phyloP scores from a whole-genome alignment of 1,139 yeast species.

The Debaryomyces singareniensis region DNA sequence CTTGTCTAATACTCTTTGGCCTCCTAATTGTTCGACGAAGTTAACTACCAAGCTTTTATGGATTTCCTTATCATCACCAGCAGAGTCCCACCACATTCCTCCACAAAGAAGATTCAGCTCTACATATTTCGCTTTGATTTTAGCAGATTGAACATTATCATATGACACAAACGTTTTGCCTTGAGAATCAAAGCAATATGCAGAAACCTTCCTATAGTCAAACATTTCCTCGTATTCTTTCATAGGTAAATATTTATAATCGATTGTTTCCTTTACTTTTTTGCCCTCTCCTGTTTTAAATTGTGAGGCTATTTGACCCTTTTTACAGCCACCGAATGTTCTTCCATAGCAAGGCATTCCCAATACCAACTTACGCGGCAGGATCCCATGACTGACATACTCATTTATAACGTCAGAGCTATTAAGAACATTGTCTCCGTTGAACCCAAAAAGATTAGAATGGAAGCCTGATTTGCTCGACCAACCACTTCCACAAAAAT shows the following conservation, averaged over 20 bases:
- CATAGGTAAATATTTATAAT: conserved; percentile 45
- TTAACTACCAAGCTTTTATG: conserved; percentile 31
- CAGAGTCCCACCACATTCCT: conserved; percentile 93
- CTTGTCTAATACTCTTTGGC: no score
- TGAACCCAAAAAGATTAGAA: conserved; percentile 52
- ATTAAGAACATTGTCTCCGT: conserved; percentile 39
- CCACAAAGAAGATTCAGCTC: conserved; percentile 54
- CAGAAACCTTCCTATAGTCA: conserved; percentile 52
- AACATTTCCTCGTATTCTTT: conserved; percentile 30
- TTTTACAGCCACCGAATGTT: conserved; percentile 42
- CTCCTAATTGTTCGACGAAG: conserved; percentile 40
- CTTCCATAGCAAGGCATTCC: conserved; percentile 93
- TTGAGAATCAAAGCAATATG: conserved; percentile 44
- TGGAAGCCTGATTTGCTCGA: conserved; percentile 57
- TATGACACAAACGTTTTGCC: conserved; percentile 47
- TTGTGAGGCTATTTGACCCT: conserved; percentile 27
- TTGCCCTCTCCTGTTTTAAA: conserved; percentile 41
- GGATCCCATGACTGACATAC: conserved; percentile 39
- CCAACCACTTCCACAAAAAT: conserved; percentile 73
- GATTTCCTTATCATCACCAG: conserved; percentile 49
- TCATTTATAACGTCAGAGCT: conserved; percentile 44
- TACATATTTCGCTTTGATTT: conserved; percentile 57
- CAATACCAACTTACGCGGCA: conserved; percentile 50
- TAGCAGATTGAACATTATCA: conserved; percentile 55
- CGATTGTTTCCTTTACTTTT: conserved; percentile 44